Evolutionary conservation across 805 yeast species (phyloP).

Genomic region (Wickerhamomyces queroliae): DNA sequence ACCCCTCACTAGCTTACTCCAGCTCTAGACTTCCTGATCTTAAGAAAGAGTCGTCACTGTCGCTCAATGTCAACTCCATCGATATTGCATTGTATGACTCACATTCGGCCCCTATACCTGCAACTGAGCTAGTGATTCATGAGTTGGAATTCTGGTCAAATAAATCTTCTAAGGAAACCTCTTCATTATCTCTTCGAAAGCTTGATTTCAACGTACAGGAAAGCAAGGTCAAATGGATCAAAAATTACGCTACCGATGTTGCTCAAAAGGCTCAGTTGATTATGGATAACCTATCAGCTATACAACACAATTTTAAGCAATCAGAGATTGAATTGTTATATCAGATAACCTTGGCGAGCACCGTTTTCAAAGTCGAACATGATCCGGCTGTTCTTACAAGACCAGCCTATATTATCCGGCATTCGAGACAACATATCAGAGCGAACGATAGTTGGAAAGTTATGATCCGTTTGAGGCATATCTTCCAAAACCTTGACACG

Average conservation of each 20-base stretch:
- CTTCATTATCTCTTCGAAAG: slow-evolving; percentile 24
- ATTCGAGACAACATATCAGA: slow-evolving; percentile 69
- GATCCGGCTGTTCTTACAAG: slow-evolving; percentile 90
- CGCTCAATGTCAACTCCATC: neutral
- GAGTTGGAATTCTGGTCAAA: slow-evolving; percentile 29
- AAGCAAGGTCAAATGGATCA: slow-evolving; percentile 30
- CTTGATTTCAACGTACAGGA: slow-evolving; percentile 26
- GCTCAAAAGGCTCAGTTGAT: slow-evolving; percentile 7
- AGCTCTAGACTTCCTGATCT: neutral
- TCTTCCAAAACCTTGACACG: slow-evolving; percentile 51
- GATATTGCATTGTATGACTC: neutral
- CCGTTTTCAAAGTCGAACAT: slow-evolving; percentile 50
- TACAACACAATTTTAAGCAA: slow-evolving; percentile 8
- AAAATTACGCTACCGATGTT: slow-evolving; percentile 14
- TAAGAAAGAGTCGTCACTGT: neutral
- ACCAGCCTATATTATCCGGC: slow-evolving; percentile 76
- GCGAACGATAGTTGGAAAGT: slow-evolving; percentile 86
- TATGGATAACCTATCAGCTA: slow-evolving; percentile 2
- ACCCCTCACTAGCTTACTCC: slow-evolving; percentile 20
- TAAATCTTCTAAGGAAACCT: neutral
- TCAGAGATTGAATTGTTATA: slow-evolving; percentile 32
- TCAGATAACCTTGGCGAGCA: slow-evolving; percentile 41
- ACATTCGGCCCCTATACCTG: neutral
- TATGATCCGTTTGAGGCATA: slow-evolving; percentile 71
- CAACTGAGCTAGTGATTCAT: slow-evolving; percentile 5